These are phyloP conservation scores for Globisporangium mamillatum DNA, from an alignment of 352 stramenopile genomes.

Conservation along the genomic window DNA sequence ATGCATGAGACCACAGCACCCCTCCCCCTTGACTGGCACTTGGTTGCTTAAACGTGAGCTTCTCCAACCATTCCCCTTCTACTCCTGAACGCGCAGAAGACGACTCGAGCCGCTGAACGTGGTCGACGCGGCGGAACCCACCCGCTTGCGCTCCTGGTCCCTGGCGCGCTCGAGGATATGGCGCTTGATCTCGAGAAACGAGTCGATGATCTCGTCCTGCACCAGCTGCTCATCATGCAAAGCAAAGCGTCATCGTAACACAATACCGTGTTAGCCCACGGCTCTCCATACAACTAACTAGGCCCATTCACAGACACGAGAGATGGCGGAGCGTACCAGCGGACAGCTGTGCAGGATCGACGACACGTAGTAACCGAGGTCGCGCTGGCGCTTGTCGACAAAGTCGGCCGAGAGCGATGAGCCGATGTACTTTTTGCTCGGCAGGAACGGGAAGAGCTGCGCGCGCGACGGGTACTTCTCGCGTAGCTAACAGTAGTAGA, in stretches of 20 bases:
- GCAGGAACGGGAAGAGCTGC: conserved; percentile 67
- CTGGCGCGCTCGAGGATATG: conserved; percentile 71
- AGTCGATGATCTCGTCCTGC: conserved; percentile 86
- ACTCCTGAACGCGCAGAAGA: conserved; percentile 19
- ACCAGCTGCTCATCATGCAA: conserved; percentile 39
- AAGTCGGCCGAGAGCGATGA: conserved; percentile 83
- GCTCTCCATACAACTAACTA: background rate
- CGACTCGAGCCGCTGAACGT: conserved; percentile 4
- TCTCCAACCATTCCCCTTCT: background rate
- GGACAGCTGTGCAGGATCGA: conserved; percentile 81
- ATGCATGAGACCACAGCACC: background rate
- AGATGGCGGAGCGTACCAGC: conserved; percentile 28
- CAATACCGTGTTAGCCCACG: background rate
- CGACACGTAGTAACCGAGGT: conserved; percentile 86
- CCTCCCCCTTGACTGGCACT: background rate
- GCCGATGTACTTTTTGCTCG: conserved; percentile 87
- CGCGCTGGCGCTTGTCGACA: conserved; percentile 83
- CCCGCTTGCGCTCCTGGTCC: conserved; percentile 41
- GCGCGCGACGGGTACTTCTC: conserved; percentile 83
- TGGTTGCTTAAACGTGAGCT: background rate
- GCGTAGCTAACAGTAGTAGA: conserved; percentile 40
- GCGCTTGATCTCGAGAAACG: conserved; percentile 86
- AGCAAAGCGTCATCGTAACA: background rate
- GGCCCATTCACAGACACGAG: background rate
- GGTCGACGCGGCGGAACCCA: background rate